Evolutionary conservation across 805 yeast species (phyloP).

Genomic region (Wickerhamia fluorescens): DNA sequence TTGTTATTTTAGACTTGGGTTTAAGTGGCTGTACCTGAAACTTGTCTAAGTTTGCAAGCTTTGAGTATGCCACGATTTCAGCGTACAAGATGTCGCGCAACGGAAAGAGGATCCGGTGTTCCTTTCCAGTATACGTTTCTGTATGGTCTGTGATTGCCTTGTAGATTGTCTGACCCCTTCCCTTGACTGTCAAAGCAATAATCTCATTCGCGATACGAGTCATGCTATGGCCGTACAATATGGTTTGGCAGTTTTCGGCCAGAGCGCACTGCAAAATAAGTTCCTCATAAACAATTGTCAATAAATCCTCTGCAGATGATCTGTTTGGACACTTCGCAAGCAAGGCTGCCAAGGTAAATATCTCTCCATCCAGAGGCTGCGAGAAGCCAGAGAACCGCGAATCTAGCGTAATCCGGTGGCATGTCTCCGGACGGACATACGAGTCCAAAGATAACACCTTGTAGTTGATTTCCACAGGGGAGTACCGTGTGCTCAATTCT

Average conservation of each 20-base stretch:
- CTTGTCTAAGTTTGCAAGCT: conserved; percentile 32
- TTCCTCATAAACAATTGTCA: conserved; percentile 39
- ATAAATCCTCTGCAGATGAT: conserved; percentile 62
- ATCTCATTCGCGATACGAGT: conserved; percentile 75
- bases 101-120: conserved; percentile 54
- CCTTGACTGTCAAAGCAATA: conserved; percentile 75
- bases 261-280: conserved; percentile 42
- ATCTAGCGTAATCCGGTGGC: conserved; percentile 26
- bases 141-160: conserved; percentile 40
- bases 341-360: conserved; percentile 23
- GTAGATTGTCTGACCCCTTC: conserved; percentile 71
- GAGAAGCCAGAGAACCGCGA: conserved; percentile 18
- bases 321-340: conserved; percentile 39
- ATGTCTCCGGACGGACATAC: conserved; percentile 24
- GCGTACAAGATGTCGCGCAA: conserved; percentile 65
- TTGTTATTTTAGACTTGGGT: conserved; percentile 39
- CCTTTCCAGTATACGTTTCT: conserved; percentile 17
- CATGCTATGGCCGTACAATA: conserved; percentile 74
- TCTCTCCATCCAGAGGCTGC: conserved; percentile 3
- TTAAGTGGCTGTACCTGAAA: conserved; percentile 17
- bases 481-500: conserved; percentile 11
- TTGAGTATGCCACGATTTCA: conserved; percentile 55
- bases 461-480: conserved; percentile 23
- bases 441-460: conserved; percentile 36
- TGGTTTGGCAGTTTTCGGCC: conserved; percentile 41